A percentile compares a stretch with the other conserved stretches of the same genome.
Evolutionary conservation across 305 asterid species (phyloP).

Genomic region (Solanum hybrid): DNA sequence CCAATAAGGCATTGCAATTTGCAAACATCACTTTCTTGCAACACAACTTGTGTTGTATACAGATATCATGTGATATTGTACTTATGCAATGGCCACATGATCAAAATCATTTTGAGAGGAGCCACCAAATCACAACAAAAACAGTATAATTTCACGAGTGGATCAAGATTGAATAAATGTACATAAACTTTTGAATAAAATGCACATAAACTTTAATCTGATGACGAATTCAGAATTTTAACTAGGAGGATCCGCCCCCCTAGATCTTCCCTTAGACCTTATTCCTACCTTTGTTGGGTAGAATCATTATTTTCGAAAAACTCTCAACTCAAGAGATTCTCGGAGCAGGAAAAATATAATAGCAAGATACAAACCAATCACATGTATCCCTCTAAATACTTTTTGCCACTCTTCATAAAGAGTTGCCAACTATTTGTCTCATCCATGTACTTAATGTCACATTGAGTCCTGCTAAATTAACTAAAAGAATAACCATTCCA

Average conservation of each 20-base stretch:
- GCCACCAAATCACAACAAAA: not conserved
- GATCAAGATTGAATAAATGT: not conserved
- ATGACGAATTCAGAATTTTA: not conserved
- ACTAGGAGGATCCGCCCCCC: not conserved
- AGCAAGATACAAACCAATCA: not conserved
- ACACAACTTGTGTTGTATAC: constrained; percentile 1
- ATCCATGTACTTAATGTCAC: not conserved
- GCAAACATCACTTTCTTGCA: constrained; percentile 6
- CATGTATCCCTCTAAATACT: not conserved
- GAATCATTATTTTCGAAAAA: not conserved
- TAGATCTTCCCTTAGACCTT: not conserved
- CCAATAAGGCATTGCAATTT: not conserved
- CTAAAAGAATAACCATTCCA: not conserved
- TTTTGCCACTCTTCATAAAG: not conserved
- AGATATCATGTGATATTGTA: constrained; percentile 16
- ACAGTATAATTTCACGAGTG: not conserved
- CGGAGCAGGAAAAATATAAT: too few species aligned
- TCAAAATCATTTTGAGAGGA: not conserved
- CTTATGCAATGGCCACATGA: not conserved
- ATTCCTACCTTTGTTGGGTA: not conserved
- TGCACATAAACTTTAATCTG: too few species aligned
- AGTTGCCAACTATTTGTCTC: not conserved
- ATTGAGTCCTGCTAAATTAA: not conserved
- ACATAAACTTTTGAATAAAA: too few species aligned
- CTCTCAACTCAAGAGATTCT: not conserved